Percentiles rank a stretch among this genome's conserved stretches.
phyloP scores from a whole-genome alignment of 805 yeast genomes.

The Barnettozyma wickerhamii region DNA sequence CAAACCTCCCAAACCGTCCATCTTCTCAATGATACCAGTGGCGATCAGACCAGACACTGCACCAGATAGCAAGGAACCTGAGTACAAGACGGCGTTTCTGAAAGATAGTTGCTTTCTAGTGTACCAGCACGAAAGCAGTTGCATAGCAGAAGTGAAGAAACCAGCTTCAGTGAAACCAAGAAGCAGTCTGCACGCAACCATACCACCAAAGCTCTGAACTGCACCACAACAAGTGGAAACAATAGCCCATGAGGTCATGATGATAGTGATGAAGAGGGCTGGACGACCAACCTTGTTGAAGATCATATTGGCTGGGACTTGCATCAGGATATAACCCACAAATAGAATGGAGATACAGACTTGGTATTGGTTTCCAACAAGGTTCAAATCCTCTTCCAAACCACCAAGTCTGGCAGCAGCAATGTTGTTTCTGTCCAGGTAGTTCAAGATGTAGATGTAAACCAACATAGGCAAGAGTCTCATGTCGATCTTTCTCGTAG shows the following conservation, averaged over 20 bases:
- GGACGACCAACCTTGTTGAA: slow-evolving; percentile 45
- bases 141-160: slow-evolving; percentile 46
- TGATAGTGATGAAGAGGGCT: slow-evolving; percentile 41
- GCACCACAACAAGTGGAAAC: slow-evolving; percentile 35
- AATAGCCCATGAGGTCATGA: slow-evolving; percentile 46
- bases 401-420: slow-evolving; percentile 48
- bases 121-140: slow-evolving; percentile 52
- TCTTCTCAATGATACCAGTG: slow-evolving; percentile 43
- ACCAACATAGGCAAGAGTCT: slow-evolving; percentile 48
- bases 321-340: slow-evolving; percentile 49
- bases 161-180: slow-evolving; percentile 45
- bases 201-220: slow-evolving; percentile 24
- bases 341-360: slow-evolving; percentile 47
- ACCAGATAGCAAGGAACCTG: slow-evolving; percentile 48
- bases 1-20: slow-evolving; percentile 38
- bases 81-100: slow-evolving; percentile 45
- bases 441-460: slow-evolving; percentile 47
- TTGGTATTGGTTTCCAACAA: slow-evolving; percentile 41
- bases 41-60: slow-evolving; percentile 54
- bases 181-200: slow-evolving; percentile 32
- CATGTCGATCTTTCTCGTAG: slow-evolving; percentile 44
- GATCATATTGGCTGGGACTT: slow-evolving; percentile 43
- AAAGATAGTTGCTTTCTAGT: slow-evolving; percentile 44
- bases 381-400: slow-evolving; percentile 40
- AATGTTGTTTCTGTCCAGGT: slow-evolving; percentile 46